phyloP scores from a whole-genome alignment of 768 basidiomycete species.

The Hericium rajendrae region DNA sequence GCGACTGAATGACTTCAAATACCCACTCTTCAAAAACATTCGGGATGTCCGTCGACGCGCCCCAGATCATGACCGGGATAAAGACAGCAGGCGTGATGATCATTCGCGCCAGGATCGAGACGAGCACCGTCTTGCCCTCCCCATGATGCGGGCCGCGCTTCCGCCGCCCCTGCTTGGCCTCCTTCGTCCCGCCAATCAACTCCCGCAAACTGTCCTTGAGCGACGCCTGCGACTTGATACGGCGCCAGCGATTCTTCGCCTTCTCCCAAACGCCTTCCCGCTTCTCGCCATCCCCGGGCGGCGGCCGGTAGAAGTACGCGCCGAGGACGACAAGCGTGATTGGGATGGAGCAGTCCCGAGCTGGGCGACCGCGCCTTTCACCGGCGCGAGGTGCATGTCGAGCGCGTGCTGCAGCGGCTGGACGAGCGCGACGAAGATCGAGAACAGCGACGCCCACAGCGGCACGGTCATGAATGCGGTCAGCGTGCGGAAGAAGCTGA shows the following conservation, averaged over 20 bases:
- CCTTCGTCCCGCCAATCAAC: slow-evolving; percentile 25
- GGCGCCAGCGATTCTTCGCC: slow-evolving; percentile 10
- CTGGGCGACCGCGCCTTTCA: slow-evolving; percentile 56
- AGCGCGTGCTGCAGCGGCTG: slow-evolving; percentile 67
- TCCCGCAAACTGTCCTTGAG: slow-evolving; percentile 34
- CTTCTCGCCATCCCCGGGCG: slow-evolving; percentile 11
- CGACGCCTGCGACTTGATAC: slow-evolving; percentile 15
- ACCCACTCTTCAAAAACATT: slow-evolving; percentile 70
- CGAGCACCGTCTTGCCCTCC: slow-evolving; percentile 75
- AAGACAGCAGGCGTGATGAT: slow-evolving; percentile 71
- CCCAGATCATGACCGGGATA: slow-evolving; percentile 64
- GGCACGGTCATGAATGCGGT: slow-evolving; percentile 84
- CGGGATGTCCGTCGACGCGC: slow-evolving; percentile 49
- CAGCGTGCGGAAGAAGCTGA: slow-evolving; percentile 30
- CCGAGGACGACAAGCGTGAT: slow-evolving; percentile 87
- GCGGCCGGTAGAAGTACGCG: slow-evolving; percentile 70
- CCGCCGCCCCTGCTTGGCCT: slow-evolving; percentile 5
- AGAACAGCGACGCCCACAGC: slow-evolving; percentile 68
- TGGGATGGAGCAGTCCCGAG: slow-evolving; percentile 81
- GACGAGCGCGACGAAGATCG: slow-evolving; percentile 68
- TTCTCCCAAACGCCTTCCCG: not conserved
- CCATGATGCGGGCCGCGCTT: slow-evolving; percentile 30
- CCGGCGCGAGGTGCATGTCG: slow-evolving; percentile 48
- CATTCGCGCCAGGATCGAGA: slow-evolving; percentile 83
- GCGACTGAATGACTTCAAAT: not conserved